Base-by-base conservation (phyloP, 345 rosid species). In the Gynandropsis gynandra region DNA sequence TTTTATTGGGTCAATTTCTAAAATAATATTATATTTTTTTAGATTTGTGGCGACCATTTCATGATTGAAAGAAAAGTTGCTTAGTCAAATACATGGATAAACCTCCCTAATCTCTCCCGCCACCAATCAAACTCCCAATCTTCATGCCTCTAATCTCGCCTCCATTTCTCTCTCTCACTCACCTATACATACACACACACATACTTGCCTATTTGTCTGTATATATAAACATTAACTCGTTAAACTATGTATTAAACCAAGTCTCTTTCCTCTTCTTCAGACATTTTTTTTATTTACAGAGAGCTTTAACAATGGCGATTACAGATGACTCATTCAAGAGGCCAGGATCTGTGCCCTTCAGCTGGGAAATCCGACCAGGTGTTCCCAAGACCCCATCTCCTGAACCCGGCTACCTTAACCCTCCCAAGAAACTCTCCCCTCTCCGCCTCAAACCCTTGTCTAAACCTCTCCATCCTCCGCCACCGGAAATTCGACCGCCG, bases 321-420 rank as follows among this genome's bases (percentile, higher is more conserved):
- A 36, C 58, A 59, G 98, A 87, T 21, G 95, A 90, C 11, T 84
- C 95, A 8, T 87, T 77, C 75, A 82, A 54, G 63, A 76, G 78
- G 55, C 85, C 92, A 1, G 98, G 96, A 42, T 63, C 87, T 0
- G 40, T 87, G 42, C 98, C 96, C 2, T 90, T 90, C 71, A 87
- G 87, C 58, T 90, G 96, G 98, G 98, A 90, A 81, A 72, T 84
- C 74, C 88, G 98, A 52, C 95, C 97, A 16, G 97, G 97, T 7
- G 88, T 89, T 3, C 97, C 97, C 63, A 85, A 81, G 57, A 59
- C 61, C 65, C 61, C 27, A 9, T 6, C 56, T 29, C 17, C 62
- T 43, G 43, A 49, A 56, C 54, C 56, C 57, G 45, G 14, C 2
- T 5, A 38, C 13, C 54, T 52, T 24, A 64, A 59, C 0, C 70